phyloP scores from a whole-genome alignment of 73 alveolate genomes.

The Tetrahymena elliotti region DNA sequence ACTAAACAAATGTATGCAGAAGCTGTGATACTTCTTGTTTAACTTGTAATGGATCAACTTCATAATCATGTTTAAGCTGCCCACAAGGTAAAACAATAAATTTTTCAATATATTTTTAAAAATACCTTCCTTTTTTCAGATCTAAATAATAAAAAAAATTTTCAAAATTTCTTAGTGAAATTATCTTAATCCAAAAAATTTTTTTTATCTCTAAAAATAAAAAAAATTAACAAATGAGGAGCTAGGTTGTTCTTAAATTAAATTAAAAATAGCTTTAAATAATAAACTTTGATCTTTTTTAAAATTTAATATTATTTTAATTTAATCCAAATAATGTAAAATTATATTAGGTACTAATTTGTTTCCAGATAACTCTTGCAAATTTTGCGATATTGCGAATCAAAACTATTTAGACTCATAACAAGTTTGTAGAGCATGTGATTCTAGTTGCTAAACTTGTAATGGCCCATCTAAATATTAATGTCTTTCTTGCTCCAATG shows the following conservation, averaged over 20 bases:
- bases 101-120: too few relatives aligned
- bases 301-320: too few relatives aligned
- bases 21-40: neutral
- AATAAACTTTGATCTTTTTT: too few relatives aligned
- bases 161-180: too few relatives aligned
- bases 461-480: neutral
- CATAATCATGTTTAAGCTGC: neutral
- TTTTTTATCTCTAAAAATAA: too few relatives aligned
- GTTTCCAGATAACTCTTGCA: neutral
- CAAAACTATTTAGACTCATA: neutral
- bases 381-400: neutral
- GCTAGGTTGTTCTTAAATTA: too few relatives aligned
- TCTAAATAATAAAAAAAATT: too few relatives aligned
- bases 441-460: neutral
- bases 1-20: neutral
- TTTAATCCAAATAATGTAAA: too few relatives aligned
- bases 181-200: too few relatives aligned
- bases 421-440: neutral
- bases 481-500: neutral
- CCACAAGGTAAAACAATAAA: neutral
- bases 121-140: too few relatives aligned
- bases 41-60: neutral
- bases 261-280: too few relatives aligned
- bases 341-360: neutral
- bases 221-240: too few relatives aligned